Evolutionary conservation across 768 basidiomycete species (phyloP), one percentile per base, ranked within the genome.

Genomic region (Myochromella boudieri): DNA sequence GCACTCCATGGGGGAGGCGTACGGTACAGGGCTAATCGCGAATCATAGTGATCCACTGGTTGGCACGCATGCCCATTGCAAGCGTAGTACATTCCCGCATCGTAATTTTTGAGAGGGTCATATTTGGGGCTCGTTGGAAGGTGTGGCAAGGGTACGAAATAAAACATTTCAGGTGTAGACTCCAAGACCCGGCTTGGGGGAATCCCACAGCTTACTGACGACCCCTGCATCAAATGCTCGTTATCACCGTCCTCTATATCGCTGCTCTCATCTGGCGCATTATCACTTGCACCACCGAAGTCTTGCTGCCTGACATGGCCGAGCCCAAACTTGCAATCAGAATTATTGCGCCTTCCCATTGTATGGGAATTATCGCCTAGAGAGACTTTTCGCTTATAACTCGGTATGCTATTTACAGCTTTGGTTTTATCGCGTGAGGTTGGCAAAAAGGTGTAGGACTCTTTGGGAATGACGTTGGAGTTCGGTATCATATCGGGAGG

Each of bases 1-100:
- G 46, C 42, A 39, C 44, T 57, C 69, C 70, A 74, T 7, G 67
- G 58, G 1, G 71, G 71, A 6, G 71, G 71, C 5, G 51, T 47
- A 12, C 72, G 69, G 51, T 62, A 70, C 14, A 74, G 65, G 57
- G 66, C 66, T 20, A 71, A 58, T 24, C 44, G 44, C 7, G 51
- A 42, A 41, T 68, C 65, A 6, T 56, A 41, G 14, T 8, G n/a
- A n/a, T n/a, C n/a, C n/a, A n/a, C n/a, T n/a, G 17, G 20, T 26
- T 48, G 15, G 37, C 12, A 18, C 43, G 40, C n/a, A 28, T 29
- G 27, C 28, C 39, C 20, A 44, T 37, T 44, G 22, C 48, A 48
- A 18, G 39, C 37, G 29, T 58, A 62, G 15, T 54, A 53, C 26
- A 48, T 51, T 21, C 24, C 34, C 12, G 54, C 54, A 6, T 15